Evolutionary conservation across 352 stramenopile genomes (phyloP).

Genomic region (Phytophthora melonis): DNA sequence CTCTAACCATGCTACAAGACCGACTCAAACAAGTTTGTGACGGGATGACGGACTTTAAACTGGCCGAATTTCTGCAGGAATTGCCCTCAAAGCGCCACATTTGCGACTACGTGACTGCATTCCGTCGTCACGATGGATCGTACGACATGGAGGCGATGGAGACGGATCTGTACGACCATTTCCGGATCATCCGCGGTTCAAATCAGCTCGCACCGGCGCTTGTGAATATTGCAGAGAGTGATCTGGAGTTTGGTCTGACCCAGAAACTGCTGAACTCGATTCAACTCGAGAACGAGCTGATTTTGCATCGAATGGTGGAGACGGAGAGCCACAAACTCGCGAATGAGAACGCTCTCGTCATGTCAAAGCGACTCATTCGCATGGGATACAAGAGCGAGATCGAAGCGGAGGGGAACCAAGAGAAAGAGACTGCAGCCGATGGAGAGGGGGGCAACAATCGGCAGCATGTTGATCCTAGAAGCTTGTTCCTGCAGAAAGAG

Average conservation of each 20-base stretch:
- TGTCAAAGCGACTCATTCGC: constrained; percentile 63
- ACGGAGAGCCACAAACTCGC: constrained; percentile 49
- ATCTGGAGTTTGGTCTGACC: constrained; percentile 72
- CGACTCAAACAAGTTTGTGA: constrained; percentile 71
- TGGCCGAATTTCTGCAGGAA: constrained; percentile 89
- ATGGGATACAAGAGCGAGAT: constrained; percentile 66
- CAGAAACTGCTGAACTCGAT: constrained; percentile 51
- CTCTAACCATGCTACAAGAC: constrained; percentile 50
- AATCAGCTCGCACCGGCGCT: constrained; percentile 65
- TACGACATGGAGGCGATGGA: constrained; percentile 66
- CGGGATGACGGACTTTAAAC: constrained; percentile 89
- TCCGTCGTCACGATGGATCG: constrained; percentile 58
- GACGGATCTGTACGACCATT: constrained; percentile 77
- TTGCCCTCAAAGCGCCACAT: constrained; percentile 93
- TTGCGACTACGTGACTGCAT: constrained; percentile 74
- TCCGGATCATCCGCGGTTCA: constrained; percentile 76
- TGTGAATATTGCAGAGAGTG: constrained; percentile 60
- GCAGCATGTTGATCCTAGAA: constrained; percentile 39
- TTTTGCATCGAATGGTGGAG: constrained; percentile 53
- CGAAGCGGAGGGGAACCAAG: constrained; percentile 15
- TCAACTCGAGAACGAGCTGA: constrained; percentile 51
- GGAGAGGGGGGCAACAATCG: constrained; percentile 15
- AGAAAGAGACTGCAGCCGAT: constrained; percentile 15
- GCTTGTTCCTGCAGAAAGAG: constrained; percentile 64
- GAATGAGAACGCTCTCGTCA: constrained; percentile 50